Base-by-base conservation (phyloP, 352 stramenopile genomes). In the Thalassiosira mediterranea region DNA sequence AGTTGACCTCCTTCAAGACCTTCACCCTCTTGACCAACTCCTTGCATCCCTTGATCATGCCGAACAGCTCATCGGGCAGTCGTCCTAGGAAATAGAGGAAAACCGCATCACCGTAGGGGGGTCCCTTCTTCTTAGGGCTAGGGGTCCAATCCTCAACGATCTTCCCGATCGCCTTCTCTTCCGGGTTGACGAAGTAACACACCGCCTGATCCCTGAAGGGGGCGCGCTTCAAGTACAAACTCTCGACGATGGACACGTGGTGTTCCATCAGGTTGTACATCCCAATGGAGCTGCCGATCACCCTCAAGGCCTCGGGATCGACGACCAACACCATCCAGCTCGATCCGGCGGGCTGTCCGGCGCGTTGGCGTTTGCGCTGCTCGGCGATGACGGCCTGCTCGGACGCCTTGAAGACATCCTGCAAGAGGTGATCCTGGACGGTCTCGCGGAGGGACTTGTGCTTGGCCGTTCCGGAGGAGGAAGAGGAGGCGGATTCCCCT, bases 191-290 rank as follows among this genome's bases (percentile, higher is more conserved):
- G 32, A 98, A 93, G 79, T 99, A 99, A n/a, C 98, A 91, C 4
- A 90, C 96, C 48, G 95, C 96, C 94, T 98, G 98, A 83, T 98
- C 95, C 1, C 91, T 92, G 70, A 98, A 98, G 0, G 96, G 96
- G 71, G 98, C 96, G 0, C 96, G 88, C 60, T 94, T 95, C 69
- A 98, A 96, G 67, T 97, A 91, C 31, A 99, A 88, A 11, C 96
- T 93, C 81, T 99, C 96, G 11, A 99, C 94, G 58, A 98, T 92
- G 2, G 95, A 98, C 17, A 99, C 94, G 23, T 96, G 94, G 59
- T 94, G 95, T 86, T 99, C 96, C 88, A 97, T 99, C 49, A 99
- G 92, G 66, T 99, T 96, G 81, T 97, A 99, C 96, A 99, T 98
- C 32, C 96, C 95, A 42, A 98, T 92, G 4, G 95, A 94, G 11